Evolutionary conservation across 331 rosid genomes (phyloP).

Genomic region (Malus hybrid): DNA sequence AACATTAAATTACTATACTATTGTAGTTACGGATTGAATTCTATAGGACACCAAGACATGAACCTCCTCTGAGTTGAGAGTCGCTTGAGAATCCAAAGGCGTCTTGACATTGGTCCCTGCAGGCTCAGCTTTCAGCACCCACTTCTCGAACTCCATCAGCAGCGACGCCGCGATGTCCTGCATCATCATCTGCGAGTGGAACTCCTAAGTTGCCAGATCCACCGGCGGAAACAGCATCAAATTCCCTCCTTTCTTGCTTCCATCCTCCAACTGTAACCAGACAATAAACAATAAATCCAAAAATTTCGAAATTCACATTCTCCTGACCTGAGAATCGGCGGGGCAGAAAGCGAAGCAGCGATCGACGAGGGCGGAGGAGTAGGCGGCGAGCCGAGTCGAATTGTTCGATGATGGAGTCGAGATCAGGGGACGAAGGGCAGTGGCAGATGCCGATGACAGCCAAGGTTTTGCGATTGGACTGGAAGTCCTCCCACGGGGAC

Average conservation of each 20-base stretch:
- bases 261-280: conserved; percentile 72
- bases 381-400: conserved; percentile 45
- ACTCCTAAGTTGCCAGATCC: conserved; percentile 69
- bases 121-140: conserved; percentile 97
- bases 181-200: conserved; percentile 91
- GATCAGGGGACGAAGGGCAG: conserved; percentile 92
- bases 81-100: conserved; percentile 96
- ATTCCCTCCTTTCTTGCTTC: conserved; percentile 64
- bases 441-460: conserved; percentile 80
- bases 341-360: conserved; percentile 95
- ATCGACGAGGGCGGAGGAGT: conserved; percentile 64
- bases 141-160: conserved; percentile 94
- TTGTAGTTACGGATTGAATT: conserved; percentile 1
- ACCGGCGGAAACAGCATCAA: conserved; percentile 92
- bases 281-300: not conserved
- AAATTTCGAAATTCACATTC: not conserved
- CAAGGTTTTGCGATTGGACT: conserved; percentile 81
- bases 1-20: not conserved
- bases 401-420: conserved; percentile 38
- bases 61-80: conserved; percentile 99
- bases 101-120: conserved; percentile 95
- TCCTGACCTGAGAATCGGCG: conserved; percentile 69
- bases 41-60: conserved; percentile 93
- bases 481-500: conserved; percentile 94
- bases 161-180: conserved; percentile 88